Base-by-base conservation (phyloP, 495 filamentous ascomycete genomes). In the Daldinia childiae region DNA sequence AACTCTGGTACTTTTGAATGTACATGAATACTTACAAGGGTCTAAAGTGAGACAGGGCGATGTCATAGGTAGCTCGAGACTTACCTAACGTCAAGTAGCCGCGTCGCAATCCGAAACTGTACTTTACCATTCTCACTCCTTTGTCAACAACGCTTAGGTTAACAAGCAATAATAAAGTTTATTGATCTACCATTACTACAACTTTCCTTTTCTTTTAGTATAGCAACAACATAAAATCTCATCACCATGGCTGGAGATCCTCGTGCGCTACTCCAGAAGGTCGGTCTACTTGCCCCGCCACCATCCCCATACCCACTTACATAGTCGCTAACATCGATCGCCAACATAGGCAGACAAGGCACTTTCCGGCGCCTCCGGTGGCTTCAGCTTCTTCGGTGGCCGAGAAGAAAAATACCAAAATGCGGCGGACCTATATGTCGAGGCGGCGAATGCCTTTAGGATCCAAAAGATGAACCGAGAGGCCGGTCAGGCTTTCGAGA, bases 381-480 rank as follows among this genome's bases (percentile, higher is more conserved):
- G 94, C 52, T 87, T 85, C 72, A 83, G 81, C 76, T 89, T 94
- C 79, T 95, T 97, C 71, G 89, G 92, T 48, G 90, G 91, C 34
- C 85, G 88, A 62, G 84, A 89, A 74, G 93, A 97, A 69, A 97
- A 97, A 78, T 93, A 89, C 68, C 91, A 94, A 79, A 87, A 87
- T 82, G 93, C 93, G 9, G 91, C 91, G 59, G 91, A 95, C 70
- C 82, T 94, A 54, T 97, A 92, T 74, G 86, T 86, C 50, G 88
- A 93, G 72, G 93, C 93, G 36, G 94, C 89, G 60, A 95, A 95
- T 81, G 90, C 90, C 30, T 97, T 93, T 78, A 84, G 89, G 69
- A 85, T 91, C 78, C 87, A 92, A 79, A 89, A 90, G 76, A 83
- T 88, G 77, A 89, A 89, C 81, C 90, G 88, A 70, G 91, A 95